Conservation (phyloP, 1,284 basidiomycete species). For the Pseudozyma sp. region DNA sequence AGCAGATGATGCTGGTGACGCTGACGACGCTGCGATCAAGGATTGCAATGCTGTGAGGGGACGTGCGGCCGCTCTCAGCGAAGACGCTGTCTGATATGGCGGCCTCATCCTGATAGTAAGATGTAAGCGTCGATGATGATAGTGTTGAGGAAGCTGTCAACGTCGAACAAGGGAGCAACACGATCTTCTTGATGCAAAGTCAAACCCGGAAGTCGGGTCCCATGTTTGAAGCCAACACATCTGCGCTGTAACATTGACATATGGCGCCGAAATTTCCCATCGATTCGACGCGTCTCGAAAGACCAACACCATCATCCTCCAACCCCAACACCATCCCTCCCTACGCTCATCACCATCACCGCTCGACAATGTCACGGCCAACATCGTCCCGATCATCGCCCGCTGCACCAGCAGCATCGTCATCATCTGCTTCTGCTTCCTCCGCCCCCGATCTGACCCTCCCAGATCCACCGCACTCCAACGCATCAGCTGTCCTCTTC, state of each 20-base stretch:
- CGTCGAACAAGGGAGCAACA: too few relatives aligned
- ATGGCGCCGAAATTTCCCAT: too few relatives aligned
- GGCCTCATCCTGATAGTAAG: conserved; percentile 9
- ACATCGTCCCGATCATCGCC: conserved; percentile 33
- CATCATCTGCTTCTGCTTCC: not conserved
- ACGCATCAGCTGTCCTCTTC: conserved; percentile 51
- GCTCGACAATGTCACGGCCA: conserved; percentile 16
- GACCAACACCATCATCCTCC: conserved; percentile 5
- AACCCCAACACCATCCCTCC: conserved; percentile 3
- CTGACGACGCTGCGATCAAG: not conserved
- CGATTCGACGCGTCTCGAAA: conserved; percentile 8
- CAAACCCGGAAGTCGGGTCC: too few relatives aligned
- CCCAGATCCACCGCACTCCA: conserved; percentile 38
- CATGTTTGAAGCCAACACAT: too few relatives aligned
- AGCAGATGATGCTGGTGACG: not conserved
- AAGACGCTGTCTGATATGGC: not conserved
- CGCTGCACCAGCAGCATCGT: conserved; percentile 11
- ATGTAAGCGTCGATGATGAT: too few relatives aligned
- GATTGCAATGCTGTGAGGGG: not conserved
- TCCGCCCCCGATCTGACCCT: conserved; percentile 14
- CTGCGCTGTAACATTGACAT: too few relatives aligned
- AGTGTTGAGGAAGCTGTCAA: too few relatives aligned
- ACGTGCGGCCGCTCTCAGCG: conserved; percentile 1
- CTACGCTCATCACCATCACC: conserved; percentile 3
- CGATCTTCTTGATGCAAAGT: too few relatives aligned